A percentile compares a stretch with the other conserved stretches of the same genome.
phyloP scores from a whole-genome alignment of 306 rosid species.

The Vigna trinervia region DNA sequence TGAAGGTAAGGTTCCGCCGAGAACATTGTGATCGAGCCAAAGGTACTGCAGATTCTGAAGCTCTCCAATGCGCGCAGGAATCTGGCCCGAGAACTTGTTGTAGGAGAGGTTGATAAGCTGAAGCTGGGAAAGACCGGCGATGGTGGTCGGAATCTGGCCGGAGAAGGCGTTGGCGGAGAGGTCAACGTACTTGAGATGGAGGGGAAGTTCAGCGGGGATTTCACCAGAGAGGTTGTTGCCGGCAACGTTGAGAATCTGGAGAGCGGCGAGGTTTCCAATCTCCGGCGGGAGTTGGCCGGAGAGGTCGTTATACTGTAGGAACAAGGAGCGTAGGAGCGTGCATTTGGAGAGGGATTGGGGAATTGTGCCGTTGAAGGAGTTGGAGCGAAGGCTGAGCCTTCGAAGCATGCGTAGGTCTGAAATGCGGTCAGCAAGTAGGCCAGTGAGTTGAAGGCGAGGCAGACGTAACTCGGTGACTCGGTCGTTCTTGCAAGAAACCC shows the following conservation, averaged over 20 bases:
- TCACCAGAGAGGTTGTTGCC: conserved; percentile 1
- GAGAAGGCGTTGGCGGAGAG: neutral
- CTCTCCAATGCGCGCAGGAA: conserved; percentile 17
- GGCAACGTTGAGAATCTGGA: conserved; percentile 23
- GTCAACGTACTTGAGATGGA: conserved; percentile 6
- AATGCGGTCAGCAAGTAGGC: conserved; percentile 15
- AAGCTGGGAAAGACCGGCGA: neutral
- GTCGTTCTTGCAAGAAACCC: conserved; percentile 8
- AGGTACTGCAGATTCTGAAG: conserved; percentile 18
- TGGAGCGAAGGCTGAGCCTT: conserved; percentile 26
- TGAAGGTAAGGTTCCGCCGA: conserved; percentile 14
- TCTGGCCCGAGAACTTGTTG: neutral
- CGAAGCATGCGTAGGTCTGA: conserved; percentile 23
- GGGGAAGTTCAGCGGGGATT: neutral
- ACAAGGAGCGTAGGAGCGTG: conserved; percentile 24
- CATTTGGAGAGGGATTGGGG: conserved; percentile 22
- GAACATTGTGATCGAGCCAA: conserved; percentile 10
- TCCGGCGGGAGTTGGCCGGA: conserved; percentile 10
- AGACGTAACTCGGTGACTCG: conserved; percentile 18
- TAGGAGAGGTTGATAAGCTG: conserved; percentile 13
- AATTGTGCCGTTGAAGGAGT: conserved; percentile 22
- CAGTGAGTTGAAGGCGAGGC: conserved; percentile 26
- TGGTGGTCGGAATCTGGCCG: neutral
- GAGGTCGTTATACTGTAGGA: neutral
- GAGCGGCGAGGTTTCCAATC: conserved; percentile 12